Evolutionary conservation across 805 yeast species (phyloP), one percentile per base, ranked within the genome.

Genomic region (Candida nemodendra): DNA sequence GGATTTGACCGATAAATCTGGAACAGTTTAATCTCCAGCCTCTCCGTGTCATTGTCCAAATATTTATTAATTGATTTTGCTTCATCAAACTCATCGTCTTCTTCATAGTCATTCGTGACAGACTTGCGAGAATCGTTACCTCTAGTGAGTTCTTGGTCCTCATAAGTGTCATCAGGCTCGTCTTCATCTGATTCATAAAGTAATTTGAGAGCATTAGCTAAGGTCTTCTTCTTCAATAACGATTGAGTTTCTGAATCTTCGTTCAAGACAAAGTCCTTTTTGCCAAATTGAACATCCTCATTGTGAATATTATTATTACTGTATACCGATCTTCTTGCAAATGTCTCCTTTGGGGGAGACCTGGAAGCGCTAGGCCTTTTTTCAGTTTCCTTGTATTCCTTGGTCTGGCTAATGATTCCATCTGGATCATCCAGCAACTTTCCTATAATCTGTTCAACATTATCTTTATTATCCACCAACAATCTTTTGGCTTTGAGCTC

Each of bases 131-230:
- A 24, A 3, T 27, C 37, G 9, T 32, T 31, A 2, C 56, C 53
- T 6, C 58, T 53, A 0, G 74, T 67, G 28, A 61, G 50, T 38
- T 73, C 79, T 38, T 72, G 72, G 28, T 78, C 87, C 40, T 72
- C 78, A 53, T 81, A 76, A 0, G 90, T 81, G 48, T 85, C 95
- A 54, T 87, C 96, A 3, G 83, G 79, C 50, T 87, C 95, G 57
- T 86, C 95, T 47, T 87, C 95, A 51, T 86, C 91, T 6, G 78
- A 71, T 30, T 82, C 83, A 48, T 84, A 82, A 44, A 85, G 62
- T 44, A 84, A 57, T 29, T 78, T 64, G 45, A 84, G 59, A 1
- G 90, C 89, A 35, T 53, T 50, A 0, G 72, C 62, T 29, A 84
- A 57, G 0, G 85, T 79, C 46, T 67, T 74, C 51, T 80, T 74